Evolutionary conservation across 345 rosid species (phyloP).

Genomic region (Cardiospermum halicacabum): DNA sequence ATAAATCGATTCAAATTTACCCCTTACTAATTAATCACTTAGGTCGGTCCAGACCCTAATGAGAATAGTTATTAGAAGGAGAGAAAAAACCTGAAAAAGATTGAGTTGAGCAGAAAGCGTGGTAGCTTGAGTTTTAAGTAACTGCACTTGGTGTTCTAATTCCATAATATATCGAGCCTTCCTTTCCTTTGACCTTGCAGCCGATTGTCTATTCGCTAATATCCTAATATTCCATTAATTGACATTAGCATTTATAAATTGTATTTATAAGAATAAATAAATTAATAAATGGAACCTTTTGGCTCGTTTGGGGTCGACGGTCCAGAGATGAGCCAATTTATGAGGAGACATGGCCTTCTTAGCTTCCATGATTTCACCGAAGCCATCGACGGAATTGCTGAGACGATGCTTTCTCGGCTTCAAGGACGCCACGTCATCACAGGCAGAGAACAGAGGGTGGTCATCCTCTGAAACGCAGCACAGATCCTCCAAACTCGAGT

Average conservation of each 20-base stretch:
- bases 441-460: slow-evolving; percentile 57
- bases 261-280: too few species aligned
- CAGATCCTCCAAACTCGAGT: slow-evolving; percentile 33
- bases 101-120: slow-evolving; percentile 84
- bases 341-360: slow-evolving; percentile 77
- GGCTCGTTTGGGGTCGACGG: slow-evolving; percentile 67
- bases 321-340: slow-evolving; percentile 69
- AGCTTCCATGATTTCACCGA: slow-evolving; percentile 54
- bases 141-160: slow-evolving; percentile 78
- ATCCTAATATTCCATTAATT: slow-evolving; percentile 31
- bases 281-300: slow-evolving; percentile 35
- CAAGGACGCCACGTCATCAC: slow-evolving; percentile 47
- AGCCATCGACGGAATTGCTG: slow-evolving; percentile 61
- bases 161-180: slow-evolving; percentile 76
- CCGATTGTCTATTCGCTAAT: slow-evolving; percentile 80
- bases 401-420: slow-evolving; percentile 39
- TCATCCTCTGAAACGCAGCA: slow-evolving; percentile 63
- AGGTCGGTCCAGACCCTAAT: too few species aligned
- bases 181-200: slow-evolving; percentile 88
- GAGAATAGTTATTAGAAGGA: too few species aligned
- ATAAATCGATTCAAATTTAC: too few species aligned
- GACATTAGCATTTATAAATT: too few species aligned
- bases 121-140: slow-evolving; percentile 78
- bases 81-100: slow-evolving; percentile 49
- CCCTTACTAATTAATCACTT: too few species aligned